These are phyloP conservation scores for Ophiobolus disseminans DNA, from an alignment of 2,329 filamentous ascomycete genomes.

Conservation along the genomic window DNA sequence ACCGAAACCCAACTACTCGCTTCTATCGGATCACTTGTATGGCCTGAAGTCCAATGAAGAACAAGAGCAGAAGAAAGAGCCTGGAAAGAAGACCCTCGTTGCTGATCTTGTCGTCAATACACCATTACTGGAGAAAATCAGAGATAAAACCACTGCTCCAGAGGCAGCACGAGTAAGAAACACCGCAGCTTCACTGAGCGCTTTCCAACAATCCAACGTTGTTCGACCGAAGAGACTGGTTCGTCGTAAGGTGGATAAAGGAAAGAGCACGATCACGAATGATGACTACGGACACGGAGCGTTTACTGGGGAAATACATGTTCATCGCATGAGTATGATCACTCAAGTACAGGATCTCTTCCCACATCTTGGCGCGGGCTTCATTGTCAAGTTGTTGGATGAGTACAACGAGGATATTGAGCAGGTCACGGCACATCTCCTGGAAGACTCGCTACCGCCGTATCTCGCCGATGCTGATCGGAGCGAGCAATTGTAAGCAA, in stretches of 20 bases:
- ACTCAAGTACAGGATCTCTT: constrained; percentile 94
- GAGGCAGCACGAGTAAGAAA: constrained; percentile 65
- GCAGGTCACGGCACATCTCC: constrained; percentile 78
- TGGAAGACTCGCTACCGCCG: constrained; percentile 76
- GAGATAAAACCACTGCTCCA: constrained; percentile 58
- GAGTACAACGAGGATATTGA: constrained; percentile 81
- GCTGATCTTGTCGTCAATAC: constrained; percentile 82
- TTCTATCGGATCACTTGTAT: constrained; percentile 84
- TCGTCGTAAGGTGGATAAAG: constrained; percentile 68
- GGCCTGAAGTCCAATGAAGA: constrained; percentile 76
- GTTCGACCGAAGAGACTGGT: constrained; percentile 61
- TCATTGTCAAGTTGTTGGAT: constrained; percentile 79
- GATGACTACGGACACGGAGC: constrained; percentile 45
- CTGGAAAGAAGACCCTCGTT: constrained; percentile 67
- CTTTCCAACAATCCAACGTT: constrained; percentile 62
- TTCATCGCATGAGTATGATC: constrained; percentile 84
- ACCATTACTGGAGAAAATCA: constrained; percentile 71
- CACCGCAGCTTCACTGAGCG: constrained; percentile 66
- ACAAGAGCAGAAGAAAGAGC: constrained; percentile 57
- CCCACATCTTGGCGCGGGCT: constrained; percentile 82
- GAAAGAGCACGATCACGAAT: constrained; percentile 61
- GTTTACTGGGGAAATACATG: constrained; percentile 63
- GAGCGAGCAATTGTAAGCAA: constrained; percentile 66
- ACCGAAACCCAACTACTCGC: constrained; percentile 72
- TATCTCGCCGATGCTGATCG: constrained; percentile 71